Evolutionary conservation across 2,329 filamentous ascomycete species (phyloP).

Genomic region (Xylaria sp.): DNA sequence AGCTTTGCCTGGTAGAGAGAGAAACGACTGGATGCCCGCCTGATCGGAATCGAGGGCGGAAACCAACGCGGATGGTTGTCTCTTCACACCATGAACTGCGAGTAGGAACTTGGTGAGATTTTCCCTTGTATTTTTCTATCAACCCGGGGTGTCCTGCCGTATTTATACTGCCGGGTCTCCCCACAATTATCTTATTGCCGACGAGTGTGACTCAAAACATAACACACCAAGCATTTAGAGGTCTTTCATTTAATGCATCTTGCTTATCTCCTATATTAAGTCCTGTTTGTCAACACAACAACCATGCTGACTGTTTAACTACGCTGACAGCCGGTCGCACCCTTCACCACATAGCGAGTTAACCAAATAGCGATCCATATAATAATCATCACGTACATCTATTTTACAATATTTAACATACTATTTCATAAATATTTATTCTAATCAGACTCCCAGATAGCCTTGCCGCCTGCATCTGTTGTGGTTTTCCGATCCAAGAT

Average conservation of each 20-base stretch:
- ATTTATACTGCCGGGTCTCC: slow-evolving; percentile 44
- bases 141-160: slow-evolving; percentile 40
- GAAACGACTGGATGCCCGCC: no score
- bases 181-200: slow-evolving; percentile 29
- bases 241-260: slow-evolving; percentile 2
- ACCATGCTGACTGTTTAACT: neutral
- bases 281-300: neutral
- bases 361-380: neutral
- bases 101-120: slow-evolving; percentile 23
- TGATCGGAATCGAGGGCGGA: slow-evolving; percentile 35
- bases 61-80: slow-evolving; percentile 35
- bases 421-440: slow-evolving; percentile 11
- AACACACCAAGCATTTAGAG: slow-evolving; percentile 14
- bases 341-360: neutral
- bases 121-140: slow-evolving; percentile 23
- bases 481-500: slow-evolving; percentile 72
- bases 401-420: slow-evolving; percentile 36
- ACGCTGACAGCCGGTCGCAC: slow-evolving; percentile 4
- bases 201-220: slow-evolving; percentile 34
- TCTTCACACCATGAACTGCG: slow-evolving; percentile 39
- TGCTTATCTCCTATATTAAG: slow-evolving; percentile 19
- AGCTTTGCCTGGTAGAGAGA: slow-evolving; percentile 7
- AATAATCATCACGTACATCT: slow-evolving; percentile 16
- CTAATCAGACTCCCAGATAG: slow-evolving; percentile 50
- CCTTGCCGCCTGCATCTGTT: slow-evolving; percentile 57